Conservation (phyloP, 805 yeast genomes). For the Saturnispora sekii region DNA sequence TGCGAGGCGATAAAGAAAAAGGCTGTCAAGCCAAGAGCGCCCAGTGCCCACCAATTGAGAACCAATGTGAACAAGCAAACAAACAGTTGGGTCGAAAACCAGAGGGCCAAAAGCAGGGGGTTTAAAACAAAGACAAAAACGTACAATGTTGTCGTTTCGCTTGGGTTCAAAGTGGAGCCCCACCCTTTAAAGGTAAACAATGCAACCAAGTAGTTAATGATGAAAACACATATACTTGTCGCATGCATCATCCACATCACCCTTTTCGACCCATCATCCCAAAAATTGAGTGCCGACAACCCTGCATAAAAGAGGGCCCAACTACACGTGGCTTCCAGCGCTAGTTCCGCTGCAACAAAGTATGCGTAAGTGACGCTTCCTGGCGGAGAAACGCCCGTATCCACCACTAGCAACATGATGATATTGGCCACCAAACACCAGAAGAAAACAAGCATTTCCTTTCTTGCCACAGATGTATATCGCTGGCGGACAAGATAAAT, state of each 20-base stretch:
- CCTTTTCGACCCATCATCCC: constrained; percentile 83
- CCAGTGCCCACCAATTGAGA: constrained; percentile 75
- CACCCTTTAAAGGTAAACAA: constrained; percentile 66
- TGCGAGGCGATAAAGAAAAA: constrained; percentile 79
- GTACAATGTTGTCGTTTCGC: constrained; percentile 59
- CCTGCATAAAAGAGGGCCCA: constrained; percentile 65
- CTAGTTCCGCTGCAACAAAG: constrained; percentile 76
- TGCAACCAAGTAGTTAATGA: constrained; percentile 55
- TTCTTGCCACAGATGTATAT: constrained; percentile 90
- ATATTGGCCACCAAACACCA: constrained; percentile 49
- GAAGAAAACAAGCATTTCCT: constrained; percentile 72
- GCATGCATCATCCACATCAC: constrained; percentile 52
- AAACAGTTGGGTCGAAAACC: constrained; percentile 57
- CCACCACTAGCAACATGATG: constrained; percentile 65
- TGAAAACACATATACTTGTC: constrained; percentile 48
- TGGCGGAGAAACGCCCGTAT: constrained; percentile 89
- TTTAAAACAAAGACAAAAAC: constrained; percentile 63
- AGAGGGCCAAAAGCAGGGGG: constrained; percentile 52
- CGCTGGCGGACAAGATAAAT: constrained; percentile 70
- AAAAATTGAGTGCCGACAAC: constrained; percentile 72
- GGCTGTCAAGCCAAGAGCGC: constrained; percentile 64
- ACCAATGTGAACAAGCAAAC: constrained; percentile 59
- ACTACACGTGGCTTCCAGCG: constrained; percentile 63
- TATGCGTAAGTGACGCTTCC: constrained; percentile 66
- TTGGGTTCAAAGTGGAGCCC: constrained; percentile 37